Evolutionary conservation across 805 yeast species (phyloP), one percentile per base, ranked within the genome.

Genomic region (Candida montana): DNA sequence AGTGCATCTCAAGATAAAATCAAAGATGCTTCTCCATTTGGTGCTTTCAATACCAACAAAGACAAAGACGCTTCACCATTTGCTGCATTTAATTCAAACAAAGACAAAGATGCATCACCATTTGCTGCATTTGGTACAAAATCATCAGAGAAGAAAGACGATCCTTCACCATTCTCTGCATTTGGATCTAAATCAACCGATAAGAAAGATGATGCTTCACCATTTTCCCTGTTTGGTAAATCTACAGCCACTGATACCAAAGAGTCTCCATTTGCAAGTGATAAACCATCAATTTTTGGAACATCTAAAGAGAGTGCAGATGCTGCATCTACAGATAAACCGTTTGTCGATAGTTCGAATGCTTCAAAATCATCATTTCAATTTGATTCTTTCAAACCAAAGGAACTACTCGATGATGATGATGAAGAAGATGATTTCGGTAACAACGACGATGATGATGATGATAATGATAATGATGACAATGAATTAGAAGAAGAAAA

Each of bases 101-200:
- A 32, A 2, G 23, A 13, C 10, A 40, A 40, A 20, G 26, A 15
- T 7, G 46, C 48, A 20, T 37, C 63, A 9, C 40, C 57, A 9
- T 54, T 55, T 35, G 46, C 41, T 19, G 37, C 42, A 1, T 39
- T 47, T 34, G 54, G 54, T 5, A 40, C 40, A n/a, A n/a, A n/a
- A n/a, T n/a, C n/a, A n/a, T n/a, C n/a, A 15, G 35, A 45, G 15
- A 28, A 18, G 27, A 2, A 21, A 7, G 9, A 21, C 6, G 24
- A 21, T 9, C 9, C 24, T 21, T 21, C 24, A 9, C 24, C 24
- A 21, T 21, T 21, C 9, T 21, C 24, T 21, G 24, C 24, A 21
- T 7, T 21, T 21, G 24, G 24, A 21, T 6, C 9, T 7, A 21
- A 6, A 7, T 21, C 24, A 21, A 9, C 24, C 24, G 9, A 21